Base-by-base conservation (phyloP, 179 eudicot species). In the Dionaea muscipula region DNA sequence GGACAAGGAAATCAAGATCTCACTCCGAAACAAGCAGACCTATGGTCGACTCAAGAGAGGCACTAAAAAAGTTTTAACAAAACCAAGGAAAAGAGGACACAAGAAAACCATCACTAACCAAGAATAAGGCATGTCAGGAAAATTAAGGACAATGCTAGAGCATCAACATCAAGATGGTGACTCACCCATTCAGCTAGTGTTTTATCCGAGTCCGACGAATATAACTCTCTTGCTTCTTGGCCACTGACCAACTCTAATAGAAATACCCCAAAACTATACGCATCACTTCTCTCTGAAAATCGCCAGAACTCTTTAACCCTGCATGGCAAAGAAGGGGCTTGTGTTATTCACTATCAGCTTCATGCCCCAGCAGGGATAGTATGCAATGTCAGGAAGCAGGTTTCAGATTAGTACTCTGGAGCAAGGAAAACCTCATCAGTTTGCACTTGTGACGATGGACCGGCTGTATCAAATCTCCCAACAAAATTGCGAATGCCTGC, bases 251-350 rank as follows among this genome's bases (percentile, higher is more conserved):
- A 69, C 76, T 90, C 95, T 65, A 90, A 69, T 54, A 90, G 87
- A 65, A 90, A 90, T 61, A 86, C 78, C 44, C 97, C 97, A 62
- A 86, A 90, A 74, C 97, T 90, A 75, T 90, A 87, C 51, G 75
- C 87, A 62, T 90, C 97, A 47, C 97, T 86, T 68, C 77, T 81
- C 64, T 86, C 97, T 18, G 97, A 86, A 71, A 83, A 90, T 37
- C 75, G 83, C 57, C 77, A 63, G 73, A 90, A 85, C 67, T 88
- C 96, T 56, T 71, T 84, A 64, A 86, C 95, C 91, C 97, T 90
- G 53, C 56, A 72, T 57, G 53, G 58, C 28, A 44, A 70, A 51
- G 26, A 36, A 51, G 33, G 57, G 31, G 35, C 31, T 33, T 33
- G 27, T 27, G 23, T 14, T 2, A 19, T 7, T 26, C 18, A 2